Conservation (phyloP, 176 grass and related monocot species). For the Aegilops bicornis region DNA sequence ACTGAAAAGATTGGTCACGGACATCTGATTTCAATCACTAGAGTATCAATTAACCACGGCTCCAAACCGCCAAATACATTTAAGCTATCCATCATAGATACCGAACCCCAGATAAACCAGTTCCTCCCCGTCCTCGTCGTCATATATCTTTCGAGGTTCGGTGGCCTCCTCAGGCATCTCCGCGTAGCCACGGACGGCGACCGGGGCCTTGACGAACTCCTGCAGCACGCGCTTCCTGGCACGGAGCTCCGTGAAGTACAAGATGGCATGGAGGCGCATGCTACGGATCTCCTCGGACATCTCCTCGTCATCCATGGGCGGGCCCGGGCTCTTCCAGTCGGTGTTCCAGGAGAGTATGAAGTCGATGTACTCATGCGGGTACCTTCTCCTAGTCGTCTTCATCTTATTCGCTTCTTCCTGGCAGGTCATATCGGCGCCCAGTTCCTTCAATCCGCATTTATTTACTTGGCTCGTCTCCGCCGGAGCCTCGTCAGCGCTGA, state of each 20-base stretch:
- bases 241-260: not conserved
- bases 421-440: not conserved
- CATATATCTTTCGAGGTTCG: not conserved
- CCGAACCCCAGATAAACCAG: not conserved
- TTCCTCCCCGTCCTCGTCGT: not conserved
- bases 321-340: not conserved
- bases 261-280: not conserved
- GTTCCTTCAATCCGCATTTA: not conserved
- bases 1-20: too few species aligned
- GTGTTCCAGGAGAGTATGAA: not conserved
- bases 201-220: not conserved
- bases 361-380: not conserved
- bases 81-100: not conserved
- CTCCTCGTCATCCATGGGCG: not conserved
- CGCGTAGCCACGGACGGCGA: not conserved
- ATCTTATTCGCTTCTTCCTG: not conserved
- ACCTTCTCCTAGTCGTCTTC: not conserved
- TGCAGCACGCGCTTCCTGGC: not conserved
- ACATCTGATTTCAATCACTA: not conserved
- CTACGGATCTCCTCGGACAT: not conserved
- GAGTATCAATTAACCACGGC: not conserved
- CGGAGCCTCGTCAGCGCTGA: not conserved
- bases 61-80: not conserved
- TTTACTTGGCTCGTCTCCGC: not conserved
- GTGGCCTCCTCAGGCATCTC: not conserved